Conservation (phyloP, 2,329 filamentous ascomycete species). For the Davidsoniella australis region DNA sequence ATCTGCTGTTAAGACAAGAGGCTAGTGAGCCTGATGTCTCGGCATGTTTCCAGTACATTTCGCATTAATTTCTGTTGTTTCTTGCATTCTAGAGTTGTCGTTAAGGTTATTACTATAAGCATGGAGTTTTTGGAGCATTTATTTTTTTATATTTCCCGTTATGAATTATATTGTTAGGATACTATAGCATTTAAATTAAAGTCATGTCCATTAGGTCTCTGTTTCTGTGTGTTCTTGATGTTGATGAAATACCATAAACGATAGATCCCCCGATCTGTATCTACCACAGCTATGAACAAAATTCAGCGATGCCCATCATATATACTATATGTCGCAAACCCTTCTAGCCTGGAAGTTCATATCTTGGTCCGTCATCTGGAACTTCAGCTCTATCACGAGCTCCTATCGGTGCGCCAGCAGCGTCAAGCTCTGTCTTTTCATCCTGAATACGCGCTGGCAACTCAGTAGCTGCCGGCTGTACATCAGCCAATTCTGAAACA, state of each 20-base stretch:
- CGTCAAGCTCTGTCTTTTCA: slow-evolving; percentile 5
- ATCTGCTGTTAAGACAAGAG: slow-evolving; percentile 79
- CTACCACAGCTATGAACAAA: too few relatives aligned
- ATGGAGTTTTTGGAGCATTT: not conserved
- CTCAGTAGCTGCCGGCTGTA: slow-evolving; percentile 1
- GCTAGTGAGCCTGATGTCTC: slow-evolving; percentile 63
- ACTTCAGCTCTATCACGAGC: slow-evolving; percentile 3
- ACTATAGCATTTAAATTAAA: too few relatives aligned
- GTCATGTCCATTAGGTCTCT: too few relatives aligned
- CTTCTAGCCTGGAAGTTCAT: slow-evolving; percentile 4
- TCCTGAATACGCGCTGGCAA: slow-evolving; percentile 1
- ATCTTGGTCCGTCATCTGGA: not conserved
- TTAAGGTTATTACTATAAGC: not conserved
- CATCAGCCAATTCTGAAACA: not conserved
- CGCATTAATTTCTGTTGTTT: slow-evolving; percentile 37
- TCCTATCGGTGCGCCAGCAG: slow-evolving; percentile 8
- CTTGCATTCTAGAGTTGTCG: not conserved
- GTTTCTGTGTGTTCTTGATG: too few relatives aligned
- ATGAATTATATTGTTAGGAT: too few relatives aligned
- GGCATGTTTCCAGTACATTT: slow-evolving; percentile 97
- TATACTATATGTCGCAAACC: not conserved
- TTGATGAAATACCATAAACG: too few relatives aligned
- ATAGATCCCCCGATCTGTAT: too few relatives aligned
- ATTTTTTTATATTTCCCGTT: not conserved
- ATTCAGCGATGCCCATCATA: not conserved